phyloP scores from a whole-genome alignment of 2,329 filamentous ascomycete species.

The Keithomyces neogunnii region DNA sequence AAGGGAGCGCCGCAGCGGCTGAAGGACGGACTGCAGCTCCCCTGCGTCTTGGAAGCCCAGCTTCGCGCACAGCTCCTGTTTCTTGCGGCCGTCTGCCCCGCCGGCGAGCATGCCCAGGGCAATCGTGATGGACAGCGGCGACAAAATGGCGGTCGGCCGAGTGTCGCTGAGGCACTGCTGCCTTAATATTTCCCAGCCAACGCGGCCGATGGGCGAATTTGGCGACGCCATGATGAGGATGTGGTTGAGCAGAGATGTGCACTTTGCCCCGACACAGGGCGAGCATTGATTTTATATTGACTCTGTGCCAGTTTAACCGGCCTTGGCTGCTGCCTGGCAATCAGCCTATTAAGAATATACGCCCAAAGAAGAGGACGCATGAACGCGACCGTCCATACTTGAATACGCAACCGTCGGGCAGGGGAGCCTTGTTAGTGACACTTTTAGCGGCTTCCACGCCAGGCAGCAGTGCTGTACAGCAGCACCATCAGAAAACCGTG shows the following conservation, averaged over 20 bases:
- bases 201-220: background rate
- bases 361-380: no score
- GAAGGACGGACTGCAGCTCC: background rate
- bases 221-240: background rate
- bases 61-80: background rate
- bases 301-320: no score
- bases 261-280: no score
- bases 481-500: no score
- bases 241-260: background rate
- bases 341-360: no score
- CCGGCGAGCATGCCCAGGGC: background rate
- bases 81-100: background rate
- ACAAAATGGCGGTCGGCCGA: background rate
- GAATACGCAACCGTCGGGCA: no score
- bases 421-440: no score
- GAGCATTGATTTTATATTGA: no score
- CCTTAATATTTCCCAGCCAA: background rate
- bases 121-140: background rate
- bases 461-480: no score
- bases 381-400: no score
- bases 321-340: no score
- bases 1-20: background rate
- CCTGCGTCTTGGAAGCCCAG: background rate
- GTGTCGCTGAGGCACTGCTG: background rate
- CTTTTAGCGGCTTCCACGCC: no score